Base-by-base conservation (phyloP, 139 green algal species). In the Cymbomonas tetramitiformis region DNA sequence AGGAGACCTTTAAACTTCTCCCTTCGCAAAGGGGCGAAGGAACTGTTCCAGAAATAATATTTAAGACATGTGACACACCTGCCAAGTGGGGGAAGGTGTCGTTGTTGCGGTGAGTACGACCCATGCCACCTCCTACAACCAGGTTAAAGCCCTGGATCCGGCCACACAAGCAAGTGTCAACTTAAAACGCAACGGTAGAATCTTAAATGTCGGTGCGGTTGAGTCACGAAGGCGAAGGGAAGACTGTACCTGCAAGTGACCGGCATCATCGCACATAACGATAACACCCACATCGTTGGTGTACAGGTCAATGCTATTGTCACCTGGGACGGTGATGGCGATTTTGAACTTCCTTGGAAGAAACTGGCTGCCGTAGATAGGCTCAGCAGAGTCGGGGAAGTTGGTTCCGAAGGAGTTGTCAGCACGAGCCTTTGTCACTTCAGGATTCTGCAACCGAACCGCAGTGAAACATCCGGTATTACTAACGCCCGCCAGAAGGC, bases 321-420 rank as follows among this genome's bases (percentile, higher is more conserved):
- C 83, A 18, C 83, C 83, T 7, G 84, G 84, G 39, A 93, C 83
- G 3, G 86, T 94, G 19, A 88, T 73, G 1, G 76, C 86, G 8
- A 93, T 65, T 80, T 99, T 99, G 83, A 99, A 99, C 80, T 99
- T 99, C 69, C 92, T 81, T 2, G 92, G 92, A 67, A 99, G 76
- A 71, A 95, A 98, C 51, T 85, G 78, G 0, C 65, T 65, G 61
- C 92, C 92, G 60, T 99, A 99, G 71, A 99, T 94, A 46, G 92
- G 92, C 81, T 99, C 92, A 0, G 85, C 78, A 28, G 49, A 84
- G 71, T 78, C 81, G 46, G 86, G 83, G 65, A 90, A 95, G 83
- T 97, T 98, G 51, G 90, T 98, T 54, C 92, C 92, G 48, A 79
- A 86, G 26, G 65, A 69, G 69, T 97, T 97, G 77, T 78, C 70